Evolutionary conservation across 139 green algal species (phyloP).

Genomic region (Microglena sp.): DNA sequence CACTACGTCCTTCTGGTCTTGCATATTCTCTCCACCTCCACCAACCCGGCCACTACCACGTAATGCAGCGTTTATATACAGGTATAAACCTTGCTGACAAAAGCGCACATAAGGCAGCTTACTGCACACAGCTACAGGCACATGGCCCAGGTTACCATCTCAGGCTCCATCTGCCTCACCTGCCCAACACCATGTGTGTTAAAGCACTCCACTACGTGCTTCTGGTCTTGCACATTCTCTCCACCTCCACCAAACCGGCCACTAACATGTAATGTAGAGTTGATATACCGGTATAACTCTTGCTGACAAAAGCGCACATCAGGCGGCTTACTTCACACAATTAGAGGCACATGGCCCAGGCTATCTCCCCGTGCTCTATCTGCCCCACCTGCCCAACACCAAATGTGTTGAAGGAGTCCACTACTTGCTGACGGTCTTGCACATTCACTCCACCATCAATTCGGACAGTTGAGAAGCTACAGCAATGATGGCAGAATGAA

Average conservation of each 20-base stretch:
- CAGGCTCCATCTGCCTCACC: too few species aligned
- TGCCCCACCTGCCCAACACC: slow-evolving; percentile 46
- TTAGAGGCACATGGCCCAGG: too few species aligned
- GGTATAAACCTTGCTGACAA: not conserved
- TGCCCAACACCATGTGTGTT: slow-evolving; percentile 50
- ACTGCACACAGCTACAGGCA: slow-evolving; percentile 6
- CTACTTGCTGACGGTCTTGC: slow-evolving; percentile 51
- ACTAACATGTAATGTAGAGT: not conserved
- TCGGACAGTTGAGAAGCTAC: slow-evolving; percentile 36
- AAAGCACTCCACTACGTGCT: too few species aligned
- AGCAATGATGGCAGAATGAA: too few species aligned
- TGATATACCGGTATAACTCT: not conserved
- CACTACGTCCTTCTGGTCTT: too few species aligned
- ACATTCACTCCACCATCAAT: slow-evolving; percentile 65
- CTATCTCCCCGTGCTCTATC: too few species aligned
- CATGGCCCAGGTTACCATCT: too few species aligned
- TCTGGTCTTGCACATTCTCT: too few species aligned
- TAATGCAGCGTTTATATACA: not conserved
- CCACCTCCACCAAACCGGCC: too few species aligned
- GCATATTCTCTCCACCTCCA: too few species aligned
- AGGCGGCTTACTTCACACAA: not conserved
- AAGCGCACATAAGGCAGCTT: not conserved
- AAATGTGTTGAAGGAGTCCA: slow-evolving; percentile 68
- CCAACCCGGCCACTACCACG: too few species aligned
- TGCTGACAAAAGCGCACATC: not conserved